Evolutionary conservation across 768 basidiomycete species (phyloP).

Genomic region (Phaeotremella skinneri): DNA sequence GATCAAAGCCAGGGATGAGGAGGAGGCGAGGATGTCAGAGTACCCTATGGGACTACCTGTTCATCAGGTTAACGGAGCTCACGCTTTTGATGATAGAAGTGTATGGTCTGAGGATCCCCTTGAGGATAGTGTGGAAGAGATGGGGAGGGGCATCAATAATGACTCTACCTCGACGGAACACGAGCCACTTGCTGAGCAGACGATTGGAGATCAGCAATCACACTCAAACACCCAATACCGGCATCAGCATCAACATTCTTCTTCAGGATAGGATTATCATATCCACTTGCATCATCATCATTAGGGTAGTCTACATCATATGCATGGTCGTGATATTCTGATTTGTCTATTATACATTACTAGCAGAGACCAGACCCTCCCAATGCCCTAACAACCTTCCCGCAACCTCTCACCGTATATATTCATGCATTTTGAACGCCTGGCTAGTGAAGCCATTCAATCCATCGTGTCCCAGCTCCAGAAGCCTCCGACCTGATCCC

Average conservation of each 20-base stretch:
- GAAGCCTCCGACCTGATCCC: constrained; percentile 27
- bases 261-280: not conserved
- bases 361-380: no score
- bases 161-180: no score
- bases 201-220: not conserved
- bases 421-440: constrained; percentile 73
- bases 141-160: no score
- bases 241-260: not conserved
- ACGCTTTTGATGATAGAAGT: no score
- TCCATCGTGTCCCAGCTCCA: constrained; percentile 59
- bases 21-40: not conserved
- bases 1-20: not conserved
- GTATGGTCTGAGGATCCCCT: no score
- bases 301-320: no score
- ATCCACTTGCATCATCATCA: not conserved
- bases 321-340: no score
- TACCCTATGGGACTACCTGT: not conserved
- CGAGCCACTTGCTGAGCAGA: not conserved
- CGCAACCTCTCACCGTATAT: constrained; percentile 59
- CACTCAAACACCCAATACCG: not conserved
- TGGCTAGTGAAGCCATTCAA: constrained; percentile 67
- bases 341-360: no score
- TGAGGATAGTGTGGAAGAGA: no score
- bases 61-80: not conserved
- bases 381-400: no score